Percentiles rank a stretch among this genome's conserved stretches.
These are phyloP conservation scores for Decorospora gaudefroyi DNA, from an alignment of 2,329 filamentous ascomycete genomes.

Conservation along the genomic window DNA sequence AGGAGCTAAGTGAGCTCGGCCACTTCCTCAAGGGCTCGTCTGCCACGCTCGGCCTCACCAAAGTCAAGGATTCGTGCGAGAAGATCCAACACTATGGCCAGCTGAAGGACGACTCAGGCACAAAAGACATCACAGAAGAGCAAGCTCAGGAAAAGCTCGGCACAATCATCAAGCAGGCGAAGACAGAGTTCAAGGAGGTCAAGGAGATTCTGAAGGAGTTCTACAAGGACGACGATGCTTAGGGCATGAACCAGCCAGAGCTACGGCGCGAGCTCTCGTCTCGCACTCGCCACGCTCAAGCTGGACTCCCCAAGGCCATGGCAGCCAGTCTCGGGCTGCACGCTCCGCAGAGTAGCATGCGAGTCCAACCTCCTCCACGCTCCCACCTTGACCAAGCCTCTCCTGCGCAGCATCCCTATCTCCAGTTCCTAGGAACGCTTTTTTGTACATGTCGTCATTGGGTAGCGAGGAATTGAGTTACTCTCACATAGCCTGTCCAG, in stretches of 20 bases:
- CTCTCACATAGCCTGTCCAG: conserved; percentile 14
- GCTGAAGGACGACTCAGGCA: conserved; percentile 77
- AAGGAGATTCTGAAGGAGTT: conserved; percentile 72
- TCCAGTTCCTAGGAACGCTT: conserved; percentile 6
- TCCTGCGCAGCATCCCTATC: conserved; percentile 8
- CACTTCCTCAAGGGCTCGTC: conserved; percentile 98
- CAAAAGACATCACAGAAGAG: conserved; percentile 66
- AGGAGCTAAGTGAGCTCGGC: conserved; percentile 78
- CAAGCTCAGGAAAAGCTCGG: conserved; percentile 69
- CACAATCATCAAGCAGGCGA: conserved; percentile 71
- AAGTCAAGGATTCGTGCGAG: conserved; percentile 91
- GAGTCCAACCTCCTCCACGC: conserved; percentile 4
- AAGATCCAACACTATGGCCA: conserved; percentile 94
- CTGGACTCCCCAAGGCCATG: neutral
- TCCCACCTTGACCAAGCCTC: conserved; percentile 8
- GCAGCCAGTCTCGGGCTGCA: conserved; percentile 4
- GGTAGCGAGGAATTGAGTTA: conserved; percentile 8
- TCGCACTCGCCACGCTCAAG: conserved; percentile 16
- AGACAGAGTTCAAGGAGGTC: conserved; percentile 75
- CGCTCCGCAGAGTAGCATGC: conserved; percentile 6
- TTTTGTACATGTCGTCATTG: conserved; percentile 19
- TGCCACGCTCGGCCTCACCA: conserved; percentile 85
- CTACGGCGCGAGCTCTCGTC: conserved; percentile 10
- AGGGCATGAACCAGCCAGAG: conserved; percentile 5
- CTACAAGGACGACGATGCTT: conserved; percentile 59